Evolutionary conservation across 441 rosid genomes (phyloP), one percentile per base, ranked within the genome.

Genomic region (Breynia disticha): DNA sequence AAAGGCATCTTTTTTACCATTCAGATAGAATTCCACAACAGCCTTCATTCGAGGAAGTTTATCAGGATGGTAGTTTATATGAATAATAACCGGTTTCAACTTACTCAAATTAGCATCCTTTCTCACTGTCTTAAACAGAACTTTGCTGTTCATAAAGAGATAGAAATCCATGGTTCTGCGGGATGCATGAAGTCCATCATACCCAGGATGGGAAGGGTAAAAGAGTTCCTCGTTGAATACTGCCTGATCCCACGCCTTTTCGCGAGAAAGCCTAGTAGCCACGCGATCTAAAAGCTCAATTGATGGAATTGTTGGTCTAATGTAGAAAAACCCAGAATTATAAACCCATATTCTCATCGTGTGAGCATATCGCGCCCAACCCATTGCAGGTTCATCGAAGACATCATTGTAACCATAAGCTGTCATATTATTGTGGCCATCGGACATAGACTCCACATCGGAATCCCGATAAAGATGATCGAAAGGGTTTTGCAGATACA

Each of bases 281-380:
- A 91, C 96, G 8, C 98, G 90, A 66, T 87, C 98, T 24, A 91
- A 76, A 56, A 91, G 86, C 79, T 86, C 96, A 19, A 90, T 80
- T 0, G 95, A 70, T 55, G 98, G 85, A 50, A 87, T 65, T 2
- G 96, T 87, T 21, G 98, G 95, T 59, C 97, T 76, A 12, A 90
- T 70, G 65, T 75, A 87, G 72, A 90, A 87, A 62, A 90, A 84
- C 15, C 96, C 97, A 0, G 97, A 90, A 61, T 90, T 90, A 79
- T 75, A 87, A 65, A 90, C 96, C 97, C 97, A 90, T 62, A 90
- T 84, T 67, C 95, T 73, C 96, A 87, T 90, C 3, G 96, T 87
- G 68, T 90, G 96, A 67, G 96, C 97, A 70, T 84, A 90, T 32
- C 90, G 78, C 64, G 97, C 96, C 96, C 97, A 87, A 38, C 97